These are phyloP conservation scores for Macadamia integrifolia DNA, from an alignment of 164 flowering plant species.

Conservation along the genomic window DNA sequence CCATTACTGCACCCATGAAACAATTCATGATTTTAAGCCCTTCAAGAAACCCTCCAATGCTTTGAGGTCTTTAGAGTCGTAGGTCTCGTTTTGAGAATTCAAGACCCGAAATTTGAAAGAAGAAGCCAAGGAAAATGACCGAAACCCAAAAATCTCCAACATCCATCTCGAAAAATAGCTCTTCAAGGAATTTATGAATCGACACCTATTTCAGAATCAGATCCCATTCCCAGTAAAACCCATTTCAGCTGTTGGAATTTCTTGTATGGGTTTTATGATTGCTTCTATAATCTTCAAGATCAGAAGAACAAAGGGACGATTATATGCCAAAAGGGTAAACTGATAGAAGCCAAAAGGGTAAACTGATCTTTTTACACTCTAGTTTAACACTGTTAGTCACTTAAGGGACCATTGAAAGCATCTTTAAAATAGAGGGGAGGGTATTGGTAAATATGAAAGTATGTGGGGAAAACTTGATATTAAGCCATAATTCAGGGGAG, in stretches of 20 bases:
- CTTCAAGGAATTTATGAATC: neutral
- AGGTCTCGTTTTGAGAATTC: conserved; percentile 27
- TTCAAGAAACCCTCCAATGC: conserved; percentile 23
- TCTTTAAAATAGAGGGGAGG: too few species aligned
- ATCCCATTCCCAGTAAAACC: too few species aligned
- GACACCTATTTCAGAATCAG: neutral
- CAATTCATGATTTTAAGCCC: conserved; percentile 11
- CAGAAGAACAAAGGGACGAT: neutral
- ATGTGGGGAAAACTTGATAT: too few species aligned
- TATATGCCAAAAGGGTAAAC: too few species aligned
- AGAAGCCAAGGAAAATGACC: conserved; percentile 11
- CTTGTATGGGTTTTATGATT: too few species aligned
- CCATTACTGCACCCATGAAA: conserved; percentile 27
- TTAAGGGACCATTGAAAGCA: too few species aligned
- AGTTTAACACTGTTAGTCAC: too few species aligned
- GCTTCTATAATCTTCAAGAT: neutral
- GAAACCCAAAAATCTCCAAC: conserved; percentile 11
- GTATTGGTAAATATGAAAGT: too few species aligned
- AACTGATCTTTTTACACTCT: too few species aligned
- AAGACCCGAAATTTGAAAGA: conserved; percentile 16
- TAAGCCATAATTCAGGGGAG: too few species aligned
- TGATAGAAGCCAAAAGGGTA: too few species aligned
- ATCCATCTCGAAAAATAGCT: neutral
- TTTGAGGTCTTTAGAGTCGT: conserved; percentile 31
- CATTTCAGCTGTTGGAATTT: too few species aligned